phyloP scores from a whole-genome alignment of 177 flowering plant genomes.

The Vitis hybrid region DNA sequence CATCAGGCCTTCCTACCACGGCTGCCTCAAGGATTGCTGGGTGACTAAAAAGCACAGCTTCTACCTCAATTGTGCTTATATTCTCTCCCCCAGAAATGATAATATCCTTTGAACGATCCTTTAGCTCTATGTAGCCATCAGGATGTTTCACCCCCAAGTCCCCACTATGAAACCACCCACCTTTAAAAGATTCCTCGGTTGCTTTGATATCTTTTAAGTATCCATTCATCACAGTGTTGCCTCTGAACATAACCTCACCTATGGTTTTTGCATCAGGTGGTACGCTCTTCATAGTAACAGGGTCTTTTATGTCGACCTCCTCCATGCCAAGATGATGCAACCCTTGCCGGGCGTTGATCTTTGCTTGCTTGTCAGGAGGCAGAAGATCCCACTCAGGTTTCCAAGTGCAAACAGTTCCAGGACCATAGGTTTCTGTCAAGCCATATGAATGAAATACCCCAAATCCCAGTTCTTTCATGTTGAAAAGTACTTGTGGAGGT shows the following conservation, averaged over 20 bases:
- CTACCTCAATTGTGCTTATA: constrained; percentile 44
- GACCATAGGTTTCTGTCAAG: constrained; percentile 43
- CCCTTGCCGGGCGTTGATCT: constrained; percentile 40
- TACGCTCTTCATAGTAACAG: constrained; percentile 33
- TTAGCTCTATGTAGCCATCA: constrained; percentile 42
- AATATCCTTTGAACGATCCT: constrained; percentile 43
- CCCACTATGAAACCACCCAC: constrained; percentile 42
- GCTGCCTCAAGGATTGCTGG: constrained; percentile 44
- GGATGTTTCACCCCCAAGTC: constrained; percentile 44
- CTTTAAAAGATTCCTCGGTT: constrained; percentile 32
- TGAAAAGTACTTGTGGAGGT: constrained; percentile 42
- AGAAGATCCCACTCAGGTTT: constrained; percentile 41
- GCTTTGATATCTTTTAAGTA: constrained; percentile 29
- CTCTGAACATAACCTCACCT: constrained; percentile 46
- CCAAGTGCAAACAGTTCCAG: constrained; percentile 41
- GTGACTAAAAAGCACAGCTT: constrained; percentile 34
- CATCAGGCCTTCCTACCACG: constrained; percentile 40
- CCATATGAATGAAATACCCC: constrained; percentile 33
- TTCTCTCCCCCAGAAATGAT: constrained; percentile 52
- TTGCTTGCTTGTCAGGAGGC: constrained; percentile 27
- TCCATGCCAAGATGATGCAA: constrained; percentile 37
- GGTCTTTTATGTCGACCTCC: constrained; percentile 37
- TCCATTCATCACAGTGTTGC: constrained; percentile 51
- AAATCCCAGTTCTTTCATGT: constrained; percentile 51
- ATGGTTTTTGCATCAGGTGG: constrained; percentile 36